A percentile compares a stretch with the other conserved stretches of the same genome.
phyloP scores from a whole-genome alignment of 345 rosid genomes.

The Rhizophora apiculata region DNA sequence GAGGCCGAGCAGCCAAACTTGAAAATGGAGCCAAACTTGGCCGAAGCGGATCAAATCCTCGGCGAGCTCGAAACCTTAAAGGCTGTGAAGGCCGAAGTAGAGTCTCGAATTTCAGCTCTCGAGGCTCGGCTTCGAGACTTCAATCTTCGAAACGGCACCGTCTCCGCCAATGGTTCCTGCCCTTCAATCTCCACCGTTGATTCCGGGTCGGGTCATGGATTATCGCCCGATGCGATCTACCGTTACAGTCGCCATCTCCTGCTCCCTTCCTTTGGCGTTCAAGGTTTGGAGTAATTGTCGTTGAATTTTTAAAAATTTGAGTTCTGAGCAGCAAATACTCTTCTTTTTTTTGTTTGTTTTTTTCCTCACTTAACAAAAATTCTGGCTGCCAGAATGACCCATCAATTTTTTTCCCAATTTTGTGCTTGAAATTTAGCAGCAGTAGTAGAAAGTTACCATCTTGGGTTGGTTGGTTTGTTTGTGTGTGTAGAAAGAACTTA shows the following conservation, averaged over 20 bases:
- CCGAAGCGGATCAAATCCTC: slow-evolving; percentile 14
- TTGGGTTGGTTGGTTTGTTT: no score
- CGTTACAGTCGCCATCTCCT: slow-evolving; percentile 93
- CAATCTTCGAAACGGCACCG: slow-evolving; percentile 23
- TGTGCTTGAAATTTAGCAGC: no score
- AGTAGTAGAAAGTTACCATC: no score
- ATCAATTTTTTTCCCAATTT: no score
- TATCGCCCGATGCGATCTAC: slow-evolving; percentile 63
- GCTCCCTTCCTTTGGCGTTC: slow-evolving; percentile 82
- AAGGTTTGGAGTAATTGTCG: slow-evolving; percentile 36
- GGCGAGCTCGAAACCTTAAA: slow-evolving; percentile 31
- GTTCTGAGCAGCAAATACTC: no score
- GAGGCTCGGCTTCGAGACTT: slow-evolving; percentile 59
- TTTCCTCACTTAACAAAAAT: no score
- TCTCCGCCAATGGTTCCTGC: slow-evolving; percentile 27
- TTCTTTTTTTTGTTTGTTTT: no score
- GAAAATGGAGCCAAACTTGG: slow-evolving; percentile 11
- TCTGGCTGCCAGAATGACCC: no score
- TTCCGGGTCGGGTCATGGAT: slow-evolving; percentile 41
- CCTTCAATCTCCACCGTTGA: slow-evolving; percentile 27
- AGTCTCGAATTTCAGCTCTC: slow-evolving; percentile 55
- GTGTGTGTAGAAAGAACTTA: no score
- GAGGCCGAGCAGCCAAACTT: neutral
- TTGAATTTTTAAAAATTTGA: neutral
- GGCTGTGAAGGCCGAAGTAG: slow-evolving; percentile 50